Evolutionary conservation across 768 basidiomycete species (phyloP).

Genomic region (Xerocomellus dryophilus): DNA sequence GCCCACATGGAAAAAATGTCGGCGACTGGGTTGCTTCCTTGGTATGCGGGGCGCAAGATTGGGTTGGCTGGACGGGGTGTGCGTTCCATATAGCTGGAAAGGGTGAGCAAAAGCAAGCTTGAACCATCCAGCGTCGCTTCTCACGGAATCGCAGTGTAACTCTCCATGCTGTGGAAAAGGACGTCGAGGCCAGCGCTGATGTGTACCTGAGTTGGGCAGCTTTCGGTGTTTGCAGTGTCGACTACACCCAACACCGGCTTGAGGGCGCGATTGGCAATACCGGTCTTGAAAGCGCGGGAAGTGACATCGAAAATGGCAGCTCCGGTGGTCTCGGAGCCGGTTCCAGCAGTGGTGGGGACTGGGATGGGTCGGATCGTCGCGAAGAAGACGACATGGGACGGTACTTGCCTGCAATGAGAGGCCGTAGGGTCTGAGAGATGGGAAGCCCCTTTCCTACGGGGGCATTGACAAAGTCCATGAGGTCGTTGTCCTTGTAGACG

Average conservation of each 20-base stretch:
- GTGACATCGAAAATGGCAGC: constrained; percentile 93
- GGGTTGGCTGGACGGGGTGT: constrained; percentile 88
- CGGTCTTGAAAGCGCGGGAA: constrained; percentile 91
- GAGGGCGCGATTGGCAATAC: constrained; percentile 88
- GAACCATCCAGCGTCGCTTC: constrained; percentile 20
- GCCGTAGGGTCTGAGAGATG: constrained; percentile 67
- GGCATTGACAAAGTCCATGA: constrained; percentile 97
- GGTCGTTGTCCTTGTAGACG: constrained; percentile 87
- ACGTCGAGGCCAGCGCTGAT: constrained; percentile 95
- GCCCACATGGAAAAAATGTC: constrained; percentile 98
- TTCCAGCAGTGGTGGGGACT: constrained; percentile 80
- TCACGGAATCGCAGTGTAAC: constrained; percentile 90
- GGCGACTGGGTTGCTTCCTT: constrained; percentile 90
- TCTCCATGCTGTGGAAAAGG: constrained; percentile 93
- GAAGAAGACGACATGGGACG: neutral
- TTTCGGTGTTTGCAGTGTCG: constrained; percentile 88
- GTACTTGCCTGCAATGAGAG: constrained; percentile 73
- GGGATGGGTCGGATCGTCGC: neutral
- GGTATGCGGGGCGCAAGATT: constrained; percentile 86
- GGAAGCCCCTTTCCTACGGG: constrained; percentile 91
- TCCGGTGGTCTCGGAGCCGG: constrained; percentile 93
- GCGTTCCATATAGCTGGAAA: constrained; percentile 78
- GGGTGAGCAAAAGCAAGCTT: constrained; percentile 4
- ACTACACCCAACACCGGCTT: constrained; percentile 86
- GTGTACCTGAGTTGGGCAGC: constrained; percentile 88